These are phyloP conservation scores for Vitis vinifera DNA, from an alignment of 164 flowering plant species.

Conservation along the genomic window DNA sequence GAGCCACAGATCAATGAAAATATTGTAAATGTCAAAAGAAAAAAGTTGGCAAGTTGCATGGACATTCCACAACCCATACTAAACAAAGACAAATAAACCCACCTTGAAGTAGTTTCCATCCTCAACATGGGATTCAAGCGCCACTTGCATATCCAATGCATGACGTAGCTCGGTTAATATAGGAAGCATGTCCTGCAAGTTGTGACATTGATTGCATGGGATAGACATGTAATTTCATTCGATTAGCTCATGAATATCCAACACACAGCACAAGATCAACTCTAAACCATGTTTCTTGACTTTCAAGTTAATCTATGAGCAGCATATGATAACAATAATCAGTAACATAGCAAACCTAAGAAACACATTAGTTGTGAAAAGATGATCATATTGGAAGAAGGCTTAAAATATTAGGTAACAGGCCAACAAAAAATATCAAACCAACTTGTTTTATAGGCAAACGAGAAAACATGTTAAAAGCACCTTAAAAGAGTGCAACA, in stretches of 20 bases:
- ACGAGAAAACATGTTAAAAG: too few species aligned
- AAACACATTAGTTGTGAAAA: too few species aligned
- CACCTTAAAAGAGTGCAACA: too few species aligned
- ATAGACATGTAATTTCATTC: background rate
- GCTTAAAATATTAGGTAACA: too few species aligned
- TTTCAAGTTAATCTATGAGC: too few species aligned
- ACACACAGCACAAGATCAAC: background rate
- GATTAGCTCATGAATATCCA: background rate
- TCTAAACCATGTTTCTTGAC: too few species aligned
- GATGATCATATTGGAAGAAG: too few species aligned
- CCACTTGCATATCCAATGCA: slow-evolving; percentile 75
- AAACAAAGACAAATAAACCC: background rate
- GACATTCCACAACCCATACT: slow-evolving; percentile 3
- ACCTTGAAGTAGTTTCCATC: slow-evolving; percentile 92
- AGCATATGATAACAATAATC: too few species aligned
- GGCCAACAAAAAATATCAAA: too few species aligned
- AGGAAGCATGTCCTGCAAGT: slow-evolving; percentile 81
- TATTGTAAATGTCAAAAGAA: background rate
- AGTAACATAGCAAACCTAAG: too few species aligned
- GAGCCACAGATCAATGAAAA: background rate
- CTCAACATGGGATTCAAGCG: slow-evolving; percentile 76
- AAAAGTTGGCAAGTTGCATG: background rate
- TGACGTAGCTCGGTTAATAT: slow-evolving; percentile 72
- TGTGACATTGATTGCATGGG: slow-evolving; percentile 6
- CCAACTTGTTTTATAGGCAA: too few species aligned